A percentile compares a stretch with the other conserved stretches of the same genome.
Conservation (phyloP, 2,329 filamentous ascomycete species). For the Colletotrichum sp. region DNA sequence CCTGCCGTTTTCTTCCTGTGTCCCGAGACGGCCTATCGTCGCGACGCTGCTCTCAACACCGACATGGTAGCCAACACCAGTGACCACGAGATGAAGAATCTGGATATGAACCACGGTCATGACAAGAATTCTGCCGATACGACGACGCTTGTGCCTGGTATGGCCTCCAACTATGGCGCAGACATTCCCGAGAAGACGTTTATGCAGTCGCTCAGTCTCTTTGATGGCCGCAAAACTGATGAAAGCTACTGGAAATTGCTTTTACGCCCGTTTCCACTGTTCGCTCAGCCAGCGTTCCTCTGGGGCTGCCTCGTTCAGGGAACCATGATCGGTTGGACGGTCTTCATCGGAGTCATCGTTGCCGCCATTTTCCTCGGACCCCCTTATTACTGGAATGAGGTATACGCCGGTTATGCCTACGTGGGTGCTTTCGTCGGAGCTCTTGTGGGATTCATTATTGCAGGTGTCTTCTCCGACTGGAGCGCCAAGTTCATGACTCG, state of each 20-base stretch:
- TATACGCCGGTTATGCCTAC: conserved; percentile 86
- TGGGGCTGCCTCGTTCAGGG: conserved; percentile 85
- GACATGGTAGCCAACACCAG: conserved; percentile 60
- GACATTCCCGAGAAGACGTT: conserved; percentile 62
- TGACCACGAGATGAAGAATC: conserved; percentile 19
- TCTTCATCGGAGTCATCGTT: conserved; percentile 86
- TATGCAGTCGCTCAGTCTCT: conserved; percentile 66
- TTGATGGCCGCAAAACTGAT: conserved; percentile 83
- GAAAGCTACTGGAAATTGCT: conserved; percentile 72
- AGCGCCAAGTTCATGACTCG: conserved; percentile 73
- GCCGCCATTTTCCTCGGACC: conserved; percentile 83
- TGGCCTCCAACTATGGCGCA: conserved; percentile 6
- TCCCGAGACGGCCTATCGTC: conserved; percentile 78
- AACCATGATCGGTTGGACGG: conserved; percentile 92
- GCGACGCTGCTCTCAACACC: conserved; percentile 71
- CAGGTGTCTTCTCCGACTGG: conserved; percentile 76
- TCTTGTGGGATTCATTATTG: conserved; percentile 76
- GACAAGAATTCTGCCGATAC: background rate
- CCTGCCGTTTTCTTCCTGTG: conserved; percentile 78
- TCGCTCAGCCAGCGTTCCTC: conserved; percentile 83
- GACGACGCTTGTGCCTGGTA: background rate
- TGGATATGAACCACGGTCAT: background rate
- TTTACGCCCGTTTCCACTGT: conserved; percentile 80
- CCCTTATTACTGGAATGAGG: conserved; percentile 82
- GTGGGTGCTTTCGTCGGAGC: conserved; percentile 86